Conservation (phyloP, 2,329 filamentous ascomycete species). For the Madurella mycetomatis region DNA sequence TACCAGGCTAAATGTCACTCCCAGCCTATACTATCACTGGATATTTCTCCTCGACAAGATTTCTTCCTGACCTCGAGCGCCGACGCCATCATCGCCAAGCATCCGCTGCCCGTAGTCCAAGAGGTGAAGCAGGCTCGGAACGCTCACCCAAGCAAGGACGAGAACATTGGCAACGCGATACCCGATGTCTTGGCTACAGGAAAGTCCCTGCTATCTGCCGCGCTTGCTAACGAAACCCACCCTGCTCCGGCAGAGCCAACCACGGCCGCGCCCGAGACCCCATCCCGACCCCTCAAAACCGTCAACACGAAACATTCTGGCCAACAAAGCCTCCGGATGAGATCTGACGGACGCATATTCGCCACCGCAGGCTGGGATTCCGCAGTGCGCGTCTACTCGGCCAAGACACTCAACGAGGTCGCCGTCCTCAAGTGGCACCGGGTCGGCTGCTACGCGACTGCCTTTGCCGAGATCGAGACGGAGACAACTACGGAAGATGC, state of each 20-base stretch:
- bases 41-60: constrained; percentile 45
- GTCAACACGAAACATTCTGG: constrained; percentile 83
- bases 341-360: constrained; percentile 77
- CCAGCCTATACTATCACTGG: constrained; percentile 77
- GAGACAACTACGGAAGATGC: background rate
- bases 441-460: constrained; percentile 76
- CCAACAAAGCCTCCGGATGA: constrained; percentile 74
- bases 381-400: constrained; percentile 73
- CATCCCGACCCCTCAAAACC: constrained; percentile 51
- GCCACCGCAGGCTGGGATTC: constrained; percentile 93
- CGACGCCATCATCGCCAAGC: constrained; percentile 73
- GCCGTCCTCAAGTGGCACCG: constrained; percentile 94
- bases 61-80: constrained; percentile 78
- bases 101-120: constrained; percentile 52
- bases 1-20: constrained; percentile 67
- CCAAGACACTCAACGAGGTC: constrained; percentile 76
- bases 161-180: background rate
- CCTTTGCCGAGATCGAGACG: constrained; percentile 54
- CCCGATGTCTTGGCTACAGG: background rate
- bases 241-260: constrained; percentile 6
- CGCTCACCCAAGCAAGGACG: background rate
- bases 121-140: background rate
- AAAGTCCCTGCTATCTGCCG: constrained; percentile 30
- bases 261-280: constrained; percentile 9
- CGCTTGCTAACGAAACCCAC: constrained; percentile 18